A percentile compares a stretch with the other conserved stretches of the same genome.
These are phyloP conservation scores for Metschnikowia picachoensis DNA, from an alignment of 805 yeast species.

Conservation along the genomic window DNA sequence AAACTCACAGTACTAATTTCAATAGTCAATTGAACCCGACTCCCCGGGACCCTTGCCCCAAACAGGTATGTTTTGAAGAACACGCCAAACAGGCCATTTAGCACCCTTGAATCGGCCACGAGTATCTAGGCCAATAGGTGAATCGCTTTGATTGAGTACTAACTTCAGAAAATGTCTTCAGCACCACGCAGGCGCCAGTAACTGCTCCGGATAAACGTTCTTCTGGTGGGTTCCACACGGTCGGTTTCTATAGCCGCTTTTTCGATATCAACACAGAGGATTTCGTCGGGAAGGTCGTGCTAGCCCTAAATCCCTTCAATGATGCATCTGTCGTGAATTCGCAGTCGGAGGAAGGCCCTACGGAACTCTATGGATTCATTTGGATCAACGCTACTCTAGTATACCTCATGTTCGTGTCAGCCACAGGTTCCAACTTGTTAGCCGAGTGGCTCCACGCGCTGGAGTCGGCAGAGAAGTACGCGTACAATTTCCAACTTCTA, in stretches of 20 bases:
- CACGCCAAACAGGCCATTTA: no score
- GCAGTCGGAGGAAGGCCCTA: constrained; percentile 27
- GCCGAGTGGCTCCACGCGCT: constrained; percentile 47
- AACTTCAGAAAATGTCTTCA: constrained; percentile 6
- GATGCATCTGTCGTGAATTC: constrained; percentile 17
- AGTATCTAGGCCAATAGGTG: no score
- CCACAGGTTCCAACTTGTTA: constrained; percentile 65
- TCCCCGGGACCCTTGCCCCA: constrained; percentile 2
- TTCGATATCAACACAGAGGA: constrained; percentile 68
- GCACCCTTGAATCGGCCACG: no score
- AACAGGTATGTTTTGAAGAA: constrained; percentile 1
- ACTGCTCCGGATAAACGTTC: not conserved
- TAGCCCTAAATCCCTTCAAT: constrained; percentile 55
- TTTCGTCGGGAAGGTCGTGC: constrained; percentile 50
- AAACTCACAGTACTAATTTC: constrained; percentile 1
- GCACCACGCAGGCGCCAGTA: not conserved
- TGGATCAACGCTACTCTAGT: constrained; percentile 89
- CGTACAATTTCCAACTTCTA: constrained; percentile 57
- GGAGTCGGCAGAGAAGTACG: constrained; percentile 42
- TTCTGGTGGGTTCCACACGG: constrained; percentile 37
- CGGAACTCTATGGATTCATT: constrained; percentile 80
- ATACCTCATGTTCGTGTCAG: constrained; percentile 68
- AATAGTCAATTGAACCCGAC: constrained; percentile 9
- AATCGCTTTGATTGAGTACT: not conserved
- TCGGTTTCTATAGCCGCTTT: constrained; percentile 58